A percentile compares a stretch with the other conserved stretches of the same genome.
phyloP scores from a whole-genome alignment of 2,329 filamentous ascomycete genomes.

The Thelonectria blattea region DNA sequence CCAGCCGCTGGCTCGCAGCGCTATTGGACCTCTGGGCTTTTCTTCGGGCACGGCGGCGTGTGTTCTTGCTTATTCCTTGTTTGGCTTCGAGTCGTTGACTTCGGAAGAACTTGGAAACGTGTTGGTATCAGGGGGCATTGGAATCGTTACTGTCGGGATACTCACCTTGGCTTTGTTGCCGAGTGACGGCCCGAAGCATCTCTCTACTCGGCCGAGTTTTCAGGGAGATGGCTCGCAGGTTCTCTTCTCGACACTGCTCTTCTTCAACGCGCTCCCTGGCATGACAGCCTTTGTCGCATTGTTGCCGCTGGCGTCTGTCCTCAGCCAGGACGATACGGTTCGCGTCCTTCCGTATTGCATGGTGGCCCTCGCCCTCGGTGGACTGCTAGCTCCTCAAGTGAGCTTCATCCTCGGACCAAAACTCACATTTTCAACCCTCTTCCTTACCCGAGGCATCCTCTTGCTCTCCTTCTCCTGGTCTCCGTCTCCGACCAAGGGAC shows the following conservation, averaged over 20 bases:
- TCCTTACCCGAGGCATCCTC: background rate
- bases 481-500: background rate
- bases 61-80: background rate
- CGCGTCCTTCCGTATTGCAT: background rate
- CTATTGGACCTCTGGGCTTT: conserved; percentile 16
- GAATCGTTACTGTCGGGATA: background rate
- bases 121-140: background rate
- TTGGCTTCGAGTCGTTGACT: background rate
- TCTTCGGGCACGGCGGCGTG: conserved; percentile 4
- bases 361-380: conserved; percentile 7
- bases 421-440: background rate
- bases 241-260: conserved; percentile 2
- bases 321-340: background rate
- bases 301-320: background rate
- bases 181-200: background rate
- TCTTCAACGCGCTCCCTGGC: conserved; percentile 19
- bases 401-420: conserved; percentile 3
- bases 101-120: background rate
- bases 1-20: conserved; percentile 11
- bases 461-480: conserved; percentile 1
- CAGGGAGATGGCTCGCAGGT: too few relatives aligned
- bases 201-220: background rate
- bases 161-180: background rate
- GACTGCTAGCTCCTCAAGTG: conserved; percentile 2
- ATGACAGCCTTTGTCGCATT: conserved; percentile 9